Percentiles rank a stretch among this genome's conserved stretches.
phyloP scores from a whole-genome alignment of 2,329 filamentous ascomycete species.

The Aspergillus udagawae region DNA sequence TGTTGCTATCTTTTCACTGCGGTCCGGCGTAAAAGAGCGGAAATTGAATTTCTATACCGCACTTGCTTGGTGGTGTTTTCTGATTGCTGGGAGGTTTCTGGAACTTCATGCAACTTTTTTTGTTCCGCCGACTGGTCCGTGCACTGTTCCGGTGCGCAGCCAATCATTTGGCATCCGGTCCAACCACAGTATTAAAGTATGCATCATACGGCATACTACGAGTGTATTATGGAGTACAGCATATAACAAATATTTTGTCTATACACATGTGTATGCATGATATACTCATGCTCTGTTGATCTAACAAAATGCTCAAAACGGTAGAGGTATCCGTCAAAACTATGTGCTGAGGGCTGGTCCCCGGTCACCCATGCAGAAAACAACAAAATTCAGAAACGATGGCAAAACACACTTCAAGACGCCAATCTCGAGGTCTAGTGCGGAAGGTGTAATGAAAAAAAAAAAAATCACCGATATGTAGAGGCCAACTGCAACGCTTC shows the following conservation, averaged over 20 bases:
- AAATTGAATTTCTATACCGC: too few relatives aligned
- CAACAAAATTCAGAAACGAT: constrained; percentile 14
- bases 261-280: neutral
- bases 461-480: neutral
- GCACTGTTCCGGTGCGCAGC: neutral
- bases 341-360: constrained; percentile 11
- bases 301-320: neutral
- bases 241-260: neutral
- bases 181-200: neutral
- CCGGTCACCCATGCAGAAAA: constrained; percentile 14
- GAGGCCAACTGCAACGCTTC: neutral
- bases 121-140: constrained; percentile 10
- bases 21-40: neutral
- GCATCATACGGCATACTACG: too few relatives aligned
- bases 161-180: neutral
- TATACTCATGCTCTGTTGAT: neutral
- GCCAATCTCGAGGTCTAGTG: constrained; percentile 8
- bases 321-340: constrained; percentile 3
- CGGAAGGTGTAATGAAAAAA: constrained; percentile 1
- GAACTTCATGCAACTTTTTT: constrained; percentile 12
- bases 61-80: constrained; percentile 5
- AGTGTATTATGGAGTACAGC: neutral
- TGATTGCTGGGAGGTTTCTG: neutral
- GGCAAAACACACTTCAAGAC: constrained; percentile 9
- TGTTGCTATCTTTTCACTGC: constrained; percentile 10